Percentiles rank a stretch among this genome's conserved stretches.
Conservation (phyloP, 768 basidiomycete species). For the Dacryopinax spathularia region DNA sequence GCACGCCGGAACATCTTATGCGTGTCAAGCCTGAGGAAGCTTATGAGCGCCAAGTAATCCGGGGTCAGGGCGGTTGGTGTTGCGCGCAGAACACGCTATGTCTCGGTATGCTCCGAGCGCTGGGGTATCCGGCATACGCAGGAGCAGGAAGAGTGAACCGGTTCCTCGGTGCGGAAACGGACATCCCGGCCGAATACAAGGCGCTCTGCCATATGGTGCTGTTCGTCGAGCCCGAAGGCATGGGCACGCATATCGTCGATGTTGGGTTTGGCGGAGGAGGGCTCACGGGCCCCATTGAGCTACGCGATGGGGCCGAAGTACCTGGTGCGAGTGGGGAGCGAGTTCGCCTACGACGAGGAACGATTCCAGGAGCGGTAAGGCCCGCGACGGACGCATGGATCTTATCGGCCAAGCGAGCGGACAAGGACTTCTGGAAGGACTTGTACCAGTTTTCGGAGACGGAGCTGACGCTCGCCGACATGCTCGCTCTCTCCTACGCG, state of each 20-base stretch:
- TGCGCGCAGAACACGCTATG: constrained; percentile 1
- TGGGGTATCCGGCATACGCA: neutral
- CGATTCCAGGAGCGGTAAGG: neutral
- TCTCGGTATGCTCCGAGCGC: neutral
- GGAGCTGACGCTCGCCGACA: neutral
- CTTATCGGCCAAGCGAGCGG: neutral
- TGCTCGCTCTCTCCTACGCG: neutral
- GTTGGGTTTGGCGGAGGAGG: neutral
- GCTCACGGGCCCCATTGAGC: neutral
- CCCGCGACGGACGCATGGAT: neutral
- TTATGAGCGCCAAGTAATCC: neutral
- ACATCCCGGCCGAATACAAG: neutral
- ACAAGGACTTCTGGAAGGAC: neutral
- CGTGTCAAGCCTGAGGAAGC: neutral
- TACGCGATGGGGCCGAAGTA: neutral
- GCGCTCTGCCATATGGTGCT: neutral
- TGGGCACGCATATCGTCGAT: neutral
- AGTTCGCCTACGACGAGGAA: neutral
- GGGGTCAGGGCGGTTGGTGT: neutral
- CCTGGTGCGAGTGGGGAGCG: neutral
- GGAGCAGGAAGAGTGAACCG: neutral
- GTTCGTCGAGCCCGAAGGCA: neutral
- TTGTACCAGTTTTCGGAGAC: constrained; percentile 1
- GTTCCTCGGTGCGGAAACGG: neutral
- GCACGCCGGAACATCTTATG: neutral